Conservation (phyloP, 129 eudicot species). For the Ambrosia artemisiifolia region DNA sequence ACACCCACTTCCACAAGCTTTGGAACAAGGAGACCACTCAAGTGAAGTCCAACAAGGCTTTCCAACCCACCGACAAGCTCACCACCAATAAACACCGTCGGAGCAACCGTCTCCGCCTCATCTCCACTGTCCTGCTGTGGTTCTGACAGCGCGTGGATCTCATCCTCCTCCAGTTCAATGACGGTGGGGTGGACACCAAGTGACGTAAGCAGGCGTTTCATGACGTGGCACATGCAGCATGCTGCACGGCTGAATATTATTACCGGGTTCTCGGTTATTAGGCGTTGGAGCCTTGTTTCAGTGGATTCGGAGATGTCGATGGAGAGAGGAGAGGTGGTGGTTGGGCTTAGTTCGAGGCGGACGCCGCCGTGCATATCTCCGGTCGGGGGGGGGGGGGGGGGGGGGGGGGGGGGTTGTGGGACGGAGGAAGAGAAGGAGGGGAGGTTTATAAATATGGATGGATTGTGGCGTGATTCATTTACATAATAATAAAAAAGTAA, state of each 20-base stretch:
- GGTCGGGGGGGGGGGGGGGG: not conserved
- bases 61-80: slow-evolving; percentile 76
- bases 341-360: slow-evolving; percentile 65
- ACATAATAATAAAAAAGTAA: slow-evolving; percentile 23
- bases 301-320: slow-evolving; percentile 77
- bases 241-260: slow-evolving; percentile 74
- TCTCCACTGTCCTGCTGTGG: slow-evolving; percentile 17
- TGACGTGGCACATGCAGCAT: slow-evolving; percentile 99
- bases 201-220: slow-evolving; percentile 65
- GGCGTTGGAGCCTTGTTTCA: slow-evolving; percentile 76
- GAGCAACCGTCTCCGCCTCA: slow-evolving; percentile 31
- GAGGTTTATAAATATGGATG: slow-evolving; percentile 18
- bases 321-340: slow-evolving; percentile 64
- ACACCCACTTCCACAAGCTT: slow-evolving; percentile 77
- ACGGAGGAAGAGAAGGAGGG: not conserved
- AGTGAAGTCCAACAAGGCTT: slow-evolving; percentile 76
- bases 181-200: slow-evolving; percentile 89
- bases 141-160: slow-evolving; percentile 58
- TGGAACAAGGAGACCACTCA: slow-evolving; percentile 69
- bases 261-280: slow-evolving; percentile 71
- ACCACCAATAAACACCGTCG: slow-evolving; percentile 83
- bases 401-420: slow-evolving; percentile 7
- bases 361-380: slow-evolving; percentile 60
- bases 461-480: slow-evolving; percentile 29
- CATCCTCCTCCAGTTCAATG: slow-evolving; percentile 80